These are phyloP conservation scores for Lasiosphaeria ovina DNA, from an alignment of 495 filamentous ascomycete species.

Conservation along the genomic window DNA sequence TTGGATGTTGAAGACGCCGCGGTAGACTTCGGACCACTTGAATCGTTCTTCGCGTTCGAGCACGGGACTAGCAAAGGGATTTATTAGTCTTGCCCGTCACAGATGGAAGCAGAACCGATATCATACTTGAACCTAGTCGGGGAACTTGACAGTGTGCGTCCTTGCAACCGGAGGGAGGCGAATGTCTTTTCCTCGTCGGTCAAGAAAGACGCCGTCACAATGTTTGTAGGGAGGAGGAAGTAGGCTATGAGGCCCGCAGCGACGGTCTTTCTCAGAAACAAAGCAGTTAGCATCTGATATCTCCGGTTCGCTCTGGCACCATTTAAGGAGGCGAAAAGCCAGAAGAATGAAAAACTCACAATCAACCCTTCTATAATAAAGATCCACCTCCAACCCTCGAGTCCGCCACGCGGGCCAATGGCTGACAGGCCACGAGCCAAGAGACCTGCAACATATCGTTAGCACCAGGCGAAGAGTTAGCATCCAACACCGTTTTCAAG, in stretches of 20 bases:
- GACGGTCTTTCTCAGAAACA: slow-evolving; percentile 36
- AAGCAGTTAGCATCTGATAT: too few species aligned
- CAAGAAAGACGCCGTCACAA: slow-evolving; percentile 54
- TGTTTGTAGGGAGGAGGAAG: slow-evolving; percentile 58
- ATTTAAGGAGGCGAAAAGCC: not conserved
- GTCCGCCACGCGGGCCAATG: slow-evolving; percentile 37
- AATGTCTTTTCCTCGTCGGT: slow-evolving; percentile 42
- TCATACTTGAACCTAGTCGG: slow-evolving; percentile 37
- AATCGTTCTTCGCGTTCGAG: slow-evolving; percentile 47
- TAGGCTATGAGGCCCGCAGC: slow-evolving; percentile 54
- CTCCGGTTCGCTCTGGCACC: slow-evolving; percentile 18
- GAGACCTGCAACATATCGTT: slow-evolving; percentile 34
- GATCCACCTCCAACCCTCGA: slow-evolving; percentile 52
- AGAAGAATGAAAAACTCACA: slow-evolving; percentile 28
- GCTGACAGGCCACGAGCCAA: slow-evolving; percentile 43
- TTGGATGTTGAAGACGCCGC: slow-evolving; percentile 58
- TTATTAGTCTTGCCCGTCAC: not conserved
- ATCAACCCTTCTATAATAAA: slow-evolving; percentile 52
- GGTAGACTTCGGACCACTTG: slow-evolving; percentile 64
- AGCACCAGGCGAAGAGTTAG: slow-evolving; percentile 2
- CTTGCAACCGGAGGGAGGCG: slow-evolving; percentile 40
- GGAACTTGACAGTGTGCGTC: slow-evolving; percentile 19
- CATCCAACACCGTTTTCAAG: not conserved
- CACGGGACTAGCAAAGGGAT: slow-evolving; percentile 31
- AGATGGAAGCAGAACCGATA: not conserved